phyloP scores from a whole-genome alignment of 2,329 filamentous ascomycete genomes.

The Cladophialophora yegresii region DNA sequence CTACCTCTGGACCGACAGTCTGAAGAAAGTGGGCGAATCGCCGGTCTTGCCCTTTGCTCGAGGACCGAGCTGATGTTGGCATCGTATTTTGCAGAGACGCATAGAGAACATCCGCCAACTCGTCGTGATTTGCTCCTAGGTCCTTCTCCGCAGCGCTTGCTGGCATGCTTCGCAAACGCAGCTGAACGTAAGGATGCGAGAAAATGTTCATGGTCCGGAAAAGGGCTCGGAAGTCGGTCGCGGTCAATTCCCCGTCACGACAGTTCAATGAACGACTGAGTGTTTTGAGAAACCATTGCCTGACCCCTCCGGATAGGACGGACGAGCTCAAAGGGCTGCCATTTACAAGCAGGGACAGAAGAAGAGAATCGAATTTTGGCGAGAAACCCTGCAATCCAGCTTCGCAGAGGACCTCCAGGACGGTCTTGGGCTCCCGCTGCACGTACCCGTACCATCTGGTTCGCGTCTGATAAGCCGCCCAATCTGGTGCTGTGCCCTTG shows the following conservation, averaged over 20 bases:
- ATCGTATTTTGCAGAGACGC: constrained; percentile 34
- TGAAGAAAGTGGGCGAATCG: constrained; percentile 24
- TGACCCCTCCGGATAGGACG: constrained; percentile 11
- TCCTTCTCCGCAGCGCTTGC: not conserved
- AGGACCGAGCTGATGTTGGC: not conserved
- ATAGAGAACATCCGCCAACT: constrained; percentile 34
- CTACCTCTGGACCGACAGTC: constrained; percentile 28
- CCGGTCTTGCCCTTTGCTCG: constrained; percentile 1
- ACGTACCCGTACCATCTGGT: constrained; percentile 37
- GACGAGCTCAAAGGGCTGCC: constrained; percentile 11
- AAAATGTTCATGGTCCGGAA: constrained; percentile 38
- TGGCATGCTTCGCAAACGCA: constrained; percentile 23
- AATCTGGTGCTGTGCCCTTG: constrained; percentile 10
- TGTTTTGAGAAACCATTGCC: constrained; percentile 18
- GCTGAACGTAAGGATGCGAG: constrained; percentile 29
- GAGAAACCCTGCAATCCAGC: constrained; percentile 37
- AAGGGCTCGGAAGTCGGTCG: constrained; percentile 34
- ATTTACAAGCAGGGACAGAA: constrained; percentile 18
- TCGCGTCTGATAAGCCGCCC: constrained; percentile 24
- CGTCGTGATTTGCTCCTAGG: constrained; percentile 31
- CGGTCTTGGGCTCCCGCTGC: constrained; percentile 40
- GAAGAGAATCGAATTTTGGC: constrained; percentile 1
- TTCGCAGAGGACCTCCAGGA: constrained; percentile 41
- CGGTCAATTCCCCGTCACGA: constrained; percentile 3
- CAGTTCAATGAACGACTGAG: constrained; percentile 21